Conservation (phyloP, 306 rosid genomes). For the Alnus glutinosa region DNA sequence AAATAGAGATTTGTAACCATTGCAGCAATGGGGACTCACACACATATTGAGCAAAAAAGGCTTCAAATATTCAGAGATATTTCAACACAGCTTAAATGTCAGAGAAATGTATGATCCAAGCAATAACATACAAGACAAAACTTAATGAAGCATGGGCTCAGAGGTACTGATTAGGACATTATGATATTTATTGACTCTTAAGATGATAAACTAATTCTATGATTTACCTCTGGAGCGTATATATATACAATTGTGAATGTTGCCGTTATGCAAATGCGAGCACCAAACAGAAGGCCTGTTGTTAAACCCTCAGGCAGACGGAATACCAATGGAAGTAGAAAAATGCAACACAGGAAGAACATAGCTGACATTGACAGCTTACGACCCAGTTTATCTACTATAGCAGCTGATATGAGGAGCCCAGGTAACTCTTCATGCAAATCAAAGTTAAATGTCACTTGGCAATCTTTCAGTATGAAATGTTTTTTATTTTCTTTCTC, state of each 20-base stretch:
- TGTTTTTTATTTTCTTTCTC: not conserved
- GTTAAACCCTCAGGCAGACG: slow-evolving; percentile 60
- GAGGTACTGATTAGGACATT: not conserved
- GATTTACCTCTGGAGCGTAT: slow-evolving; percentile 94
- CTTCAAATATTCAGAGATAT: not conserved
- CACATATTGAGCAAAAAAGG: not conserved
- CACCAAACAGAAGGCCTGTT: slow-evolving; percentile 84
- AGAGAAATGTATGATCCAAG: not conserved
- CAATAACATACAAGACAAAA: no score
- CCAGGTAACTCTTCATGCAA: slow-evolving; percentile 86
- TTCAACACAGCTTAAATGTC: not conserved
- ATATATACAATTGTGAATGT: slow-evolving; percentile 84
- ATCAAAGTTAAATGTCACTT: slow-evolving; percentile 38
- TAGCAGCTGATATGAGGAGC: slow-evolving; percentile 73
- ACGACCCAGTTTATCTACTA: slow-evolving; percentile 84
- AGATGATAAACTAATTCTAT: slow-evolving; percentile 2
- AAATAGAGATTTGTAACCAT: not conserved
- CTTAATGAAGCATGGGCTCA: not conserved
- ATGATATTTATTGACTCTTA: not conserved
- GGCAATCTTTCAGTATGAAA: slow-evolving; percentile 23
- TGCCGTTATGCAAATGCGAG: slow-evolving; percentile 89
- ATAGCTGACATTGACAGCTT: slow-evolving; percentile 82
- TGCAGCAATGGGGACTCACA: not conserved
- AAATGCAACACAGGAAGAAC: slow-evolving; percentile 75
- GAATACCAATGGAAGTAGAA: slow-evolving; percentile 79